These are phyloP conservation scores for Trypanosoma cruzi DNA, from an alignment of 208 protist genomes.

Conservation along the genomic window DNA sequence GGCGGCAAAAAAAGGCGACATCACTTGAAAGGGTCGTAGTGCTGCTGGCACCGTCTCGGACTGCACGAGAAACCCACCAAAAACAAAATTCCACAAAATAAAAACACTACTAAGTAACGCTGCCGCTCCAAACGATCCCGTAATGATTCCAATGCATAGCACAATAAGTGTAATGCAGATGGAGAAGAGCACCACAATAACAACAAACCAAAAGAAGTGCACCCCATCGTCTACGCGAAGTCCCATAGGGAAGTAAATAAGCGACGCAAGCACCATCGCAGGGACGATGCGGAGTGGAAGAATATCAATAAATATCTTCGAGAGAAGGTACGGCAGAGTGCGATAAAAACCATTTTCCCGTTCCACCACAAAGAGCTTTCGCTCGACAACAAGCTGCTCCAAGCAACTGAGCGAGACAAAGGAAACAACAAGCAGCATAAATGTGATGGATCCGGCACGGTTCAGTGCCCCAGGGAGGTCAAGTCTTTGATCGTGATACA, in stretches of 20 bases:
- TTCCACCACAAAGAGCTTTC: constrained; percentile 89
- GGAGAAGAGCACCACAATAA: constrained; percentile 85
- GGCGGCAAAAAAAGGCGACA: constrained; percentile 91
- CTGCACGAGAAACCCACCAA: constrained; percentile 91
- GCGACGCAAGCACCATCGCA: constrained; percentile 72
- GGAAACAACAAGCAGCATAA: constrained; percentile 83
- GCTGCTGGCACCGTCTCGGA: constrained; percentile 71
- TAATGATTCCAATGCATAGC: constrained; percentile 80
- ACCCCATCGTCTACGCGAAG: constrained; percentile 76
- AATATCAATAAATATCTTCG: constrained; percentile 91
- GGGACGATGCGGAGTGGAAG: constrained; percentile 87
- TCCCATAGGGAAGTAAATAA: constrained; percentile 94
- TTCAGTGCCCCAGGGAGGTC: constrained; percentile 89
- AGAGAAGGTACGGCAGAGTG: constrained; percentile 87
- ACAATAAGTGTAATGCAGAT: constrained; percentile 80
- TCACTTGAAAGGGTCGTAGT: constrained; percentile 61
- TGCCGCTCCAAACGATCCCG: constrained; percentile 73
- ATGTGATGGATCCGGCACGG: constrained; percentile 82
- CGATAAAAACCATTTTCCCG: constrained; percentile 89
- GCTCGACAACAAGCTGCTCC: constrained; percentile 88
- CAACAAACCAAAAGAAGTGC: constrained; percentile 90
- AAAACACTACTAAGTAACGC: constrained; percentile 86
- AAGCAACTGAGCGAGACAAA: constrained; percentile 89
- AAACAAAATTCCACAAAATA: constrained; percentile 93
- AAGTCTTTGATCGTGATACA: constrained; percentile 82